Evolutionary conservation across 2,329 filamentous ascomycete species (phyloP).

Genomic region (Cladosporium colombiae): DNA sequence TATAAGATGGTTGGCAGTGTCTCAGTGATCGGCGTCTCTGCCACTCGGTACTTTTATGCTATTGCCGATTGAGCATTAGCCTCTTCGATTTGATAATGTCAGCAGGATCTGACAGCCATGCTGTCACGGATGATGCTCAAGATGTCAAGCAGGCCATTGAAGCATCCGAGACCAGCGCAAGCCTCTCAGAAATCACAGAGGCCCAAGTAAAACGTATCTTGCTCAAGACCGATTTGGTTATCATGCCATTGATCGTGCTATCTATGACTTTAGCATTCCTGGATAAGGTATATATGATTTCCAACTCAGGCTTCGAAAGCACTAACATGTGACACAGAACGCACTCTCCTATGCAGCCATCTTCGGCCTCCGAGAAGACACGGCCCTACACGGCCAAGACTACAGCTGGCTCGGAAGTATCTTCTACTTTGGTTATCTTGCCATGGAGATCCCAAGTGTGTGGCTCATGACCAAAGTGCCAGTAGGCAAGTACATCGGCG

Average conservation of each 20-base stretch:
- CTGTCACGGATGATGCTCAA: neutral
- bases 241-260: neutral
- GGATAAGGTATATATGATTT: neutral
- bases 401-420: constrained; percentile 64
- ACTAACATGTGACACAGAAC: neutral
- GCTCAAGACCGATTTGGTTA: neutral
- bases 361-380: constrained; percentile 61
- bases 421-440: constrained; percentile 63
- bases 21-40: neutral
- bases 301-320: neutral
- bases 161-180: neutral
- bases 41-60: no score
- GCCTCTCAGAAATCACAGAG: neutral
- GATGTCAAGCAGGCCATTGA: neutral
- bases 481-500: constrained; percentile 58
- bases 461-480: constrained; percentile 60
- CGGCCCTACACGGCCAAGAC: constrained; percentile 60
- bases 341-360: constrained; percentile 53
- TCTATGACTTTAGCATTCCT: neutral
- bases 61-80: neutral
- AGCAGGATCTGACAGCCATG: neutral
- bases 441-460: constrained; percentile 61
- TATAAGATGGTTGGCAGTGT: neutral
- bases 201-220: neutral
- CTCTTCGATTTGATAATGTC: neutral